phyloP scores from a whole-genome alignment of 2,329 filamentous ascomycete species.

The Alternaria solani region DNA sequence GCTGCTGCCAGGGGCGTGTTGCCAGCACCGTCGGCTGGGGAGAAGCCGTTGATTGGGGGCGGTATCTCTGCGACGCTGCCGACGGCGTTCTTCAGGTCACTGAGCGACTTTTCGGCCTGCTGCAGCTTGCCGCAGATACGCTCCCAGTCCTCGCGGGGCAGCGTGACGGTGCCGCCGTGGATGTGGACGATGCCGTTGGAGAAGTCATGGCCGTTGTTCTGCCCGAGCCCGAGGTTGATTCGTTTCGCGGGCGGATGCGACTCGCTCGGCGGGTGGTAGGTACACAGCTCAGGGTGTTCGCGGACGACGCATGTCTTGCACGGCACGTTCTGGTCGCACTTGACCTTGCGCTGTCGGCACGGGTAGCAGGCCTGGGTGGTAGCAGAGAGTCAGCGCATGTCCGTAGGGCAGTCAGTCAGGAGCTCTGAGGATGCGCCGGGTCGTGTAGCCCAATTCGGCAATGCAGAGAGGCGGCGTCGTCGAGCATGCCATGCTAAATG shows the following conservation, averaged over 20 bases:
- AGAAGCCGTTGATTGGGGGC: slow-evolving; percentile 45
- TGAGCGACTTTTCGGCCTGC: slow-evolving; percentile 57
- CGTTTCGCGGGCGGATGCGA: slow-evolving; percentile 52
- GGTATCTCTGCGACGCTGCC: slow-evolving; percentile 49
- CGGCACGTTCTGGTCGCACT: slow-evolving; percentile 58
- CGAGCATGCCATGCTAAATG: background rate
- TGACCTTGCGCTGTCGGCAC: slow-evolving; percentile 57
- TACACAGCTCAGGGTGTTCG: slow-evolving; percentile 61
- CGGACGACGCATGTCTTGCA: slow-evolving; percentile 61
- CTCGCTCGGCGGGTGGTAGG: slow-evolving; percentile 53
- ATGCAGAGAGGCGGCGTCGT: slow-evolving; percentile 11
- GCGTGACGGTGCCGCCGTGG: slow-evolving; percentile 51
- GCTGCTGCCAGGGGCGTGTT: slow-evolving; percentile 47
- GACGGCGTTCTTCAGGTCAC: slow-evolving; percentile 54
- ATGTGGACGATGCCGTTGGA: slow-evolving; percentile 51
- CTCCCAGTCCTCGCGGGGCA: slow-evolving; percentile 57
- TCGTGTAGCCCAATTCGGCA: slow-evolving; percentile 27
- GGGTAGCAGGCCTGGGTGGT: slow-evolving; percentile 56
- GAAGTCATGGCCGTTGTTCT: slow-evolving; percentile 47
- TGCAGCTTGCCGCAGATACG: slow-evolving; percentile 59
- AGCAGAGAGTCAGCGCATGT: slow-evolving; percentile 27
- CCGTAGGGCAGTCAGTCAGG: slow-evolving; percentile 27
- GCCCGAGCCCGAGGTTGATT: slow-evolving; percentile 42
- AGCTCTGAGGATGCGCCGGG: slow-evolving; percentile 21
- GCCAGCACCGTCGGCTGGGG: slow-evolving; percentile 36